Base-by-base conservation (phyloP, 2,329 filamentous ascomycete genomes). In the Aspergillus sp. region DNA sequence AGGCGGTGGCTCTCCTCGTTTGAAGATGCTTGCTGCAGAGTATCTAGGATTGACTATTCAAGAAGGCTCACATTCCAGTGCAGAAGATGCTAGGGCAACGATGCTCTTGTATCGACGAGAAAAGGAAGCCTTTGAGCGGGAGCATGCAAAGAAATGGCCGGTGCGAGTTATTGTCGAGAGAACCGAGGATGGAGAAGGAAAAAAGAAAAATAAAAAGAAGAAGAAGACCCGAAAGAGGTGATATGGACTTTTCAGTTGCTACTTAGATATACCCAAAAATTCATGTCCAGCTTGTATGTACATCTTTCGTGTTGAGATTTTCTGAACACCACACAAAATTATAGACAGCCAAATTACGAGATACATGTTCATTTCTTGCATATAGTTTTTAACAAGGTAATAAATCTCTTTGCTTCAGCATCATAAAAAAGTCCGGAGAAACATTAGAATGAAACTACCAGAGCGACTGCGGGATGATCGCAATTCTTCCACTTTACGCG, bases 81-180 rank as follows among this genome's bases (percentile, higher is more conserved):
- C 84, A 43, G 81, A 83, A 57, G 93, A 98, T 72, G 93, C 93
- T 2, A 76, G 89, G 53, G 89, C 88, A 5, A 85, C 90, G 1
- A 97, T 98, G 90, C 71, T 91, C 44, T 70, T 98, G 34, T 97
- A 95, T 60, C 78, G 87, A 49, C 80, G 82, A 52, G 81, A 90
- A 63, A 97, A 96, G 70, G 75, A 83, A 12, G 86, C 77, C 0
- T 96, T 98, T 61, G 93, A 97, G 61, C 73, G 82, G 45, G 88
- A 95, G 62, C 82, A 89, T 63, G 72, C 83, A 44, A 83, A 81
- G 64, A 81, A 78, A 45, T 93, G 79, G 64, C 73, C 77, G 4
- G 61, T 69, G 6, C 67, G 61, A 43, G 55, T 61, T 44, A 52
- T 52, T 53, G 69, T 51, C 12, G 55, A 68, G 46, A 56, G 46